Conservation (phyloP, 2,329 filamentous ascomycete species). For the Colletotrichum eleusines region DNA sequence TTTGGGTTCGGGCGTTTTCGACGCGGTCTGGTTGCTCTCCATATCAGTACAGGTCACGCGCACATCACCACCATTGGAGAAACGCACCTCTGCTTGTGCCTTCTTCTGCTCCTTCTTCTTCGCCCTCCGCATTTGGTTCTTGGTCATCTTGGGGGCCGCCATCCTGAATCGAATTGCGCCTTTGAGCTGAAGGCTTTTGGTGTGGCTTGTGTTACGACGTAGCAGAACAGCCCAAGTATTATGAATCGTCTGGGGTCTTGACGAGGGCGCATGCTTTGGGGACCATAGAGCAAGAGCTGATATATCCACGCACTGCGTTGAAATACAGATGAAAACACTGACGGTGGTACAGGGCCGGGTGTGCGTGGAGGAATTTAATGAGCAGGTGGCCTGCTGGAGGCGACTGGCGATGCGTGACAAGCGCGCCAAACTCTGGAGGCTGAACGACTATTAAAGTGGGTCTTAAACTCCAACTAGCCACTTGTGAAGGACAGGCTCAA, state of each 20-base stretch:
- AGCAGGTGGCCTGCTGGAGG: slow-evolving; percentile 29
- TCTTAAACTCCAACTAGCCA: neutral
- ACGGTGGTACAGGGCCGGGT: slow-evolving; percentile 12
- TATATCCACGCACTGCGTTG: neutral
- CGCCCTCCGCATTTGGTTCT: slow-evolving; percentile 92
- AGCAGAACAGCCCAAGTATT: slow-evolving; percentile 51
- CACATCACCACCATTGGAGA: no score
- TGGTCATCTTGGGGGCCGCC: slow-evolving; percentile 81
- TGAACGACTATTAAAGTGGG: slow-evolving; percentile 35
- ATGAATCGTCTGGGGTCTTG: slow-evolving; percentile 55
- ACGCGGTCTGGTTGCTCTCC: slow-evolving; percentile 13
- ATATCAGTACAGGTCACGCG: slow-evolving; percentile 16
- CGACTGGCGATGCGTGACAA: slow-evolving; percentile 32
- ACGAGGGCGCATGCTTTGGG: slow-evolving; percentile 38
- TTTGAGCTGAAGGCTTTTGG: slow-evolving; percentile 37
- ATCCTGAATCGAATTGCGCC: slow-evolving; percentile 57
- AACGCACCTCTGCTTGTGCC: slow-evolving; percentile 65
- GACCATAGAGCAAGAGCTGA: slow-evolving; percentile 13
- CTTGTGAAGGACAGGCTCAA: neutral
- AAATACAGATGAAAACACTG: neutral
- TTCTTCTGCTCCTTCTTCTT: slow-evolving; percentile 95
- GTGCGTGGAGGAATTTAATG: neutral
- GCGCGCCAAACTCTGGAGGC: slow-evolving; percentile 42
- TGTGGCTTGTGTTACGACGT: slow-evolving; percentile 51
- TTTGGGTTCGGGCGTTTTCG: slow-evolving; percentile 43